Conservation (phyloP, 2,329 filamentous ascomycete genomes). For the Nothophaeocryptopus gaeumannii region DNA sequence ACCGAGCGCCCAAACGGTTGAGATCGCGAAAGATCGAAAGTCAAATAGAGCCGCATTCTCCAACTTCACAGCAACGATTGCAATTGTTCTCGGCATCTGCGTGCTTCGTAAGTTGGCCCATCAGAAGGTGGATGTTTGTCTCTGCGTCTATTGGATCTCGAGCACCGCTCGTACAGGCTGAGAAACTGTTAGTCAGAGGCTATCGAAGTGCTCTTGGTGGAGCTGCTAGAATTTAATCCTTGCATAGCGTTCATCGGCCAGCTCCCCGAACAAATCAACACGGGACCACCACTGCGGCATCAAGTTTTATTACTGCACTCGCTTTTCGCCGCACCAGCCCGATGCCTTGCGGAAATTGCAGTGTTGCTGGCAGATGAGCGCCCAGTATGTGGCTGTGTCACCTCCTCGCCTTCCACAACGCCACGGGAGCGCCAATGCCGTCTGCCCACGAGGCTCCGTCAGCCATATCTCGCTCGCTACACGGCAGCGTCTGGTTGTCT, state of each 20-base stretch:
- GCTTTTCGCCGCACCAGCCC: no score
- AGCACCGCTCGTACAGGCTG: neutral
- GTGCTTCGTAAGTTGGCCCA: neutral
- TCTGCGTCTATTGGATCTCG: neutral
- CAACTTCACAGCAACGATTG: neutral
- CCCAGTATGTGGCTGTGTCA: neutral
- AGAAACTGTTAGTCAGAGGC: no score
- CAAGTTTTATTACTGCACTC: no score
- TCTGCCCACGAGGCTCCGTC: neutral
- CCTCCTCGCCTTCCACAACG: neutral
- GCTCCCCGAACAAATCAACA: no score
- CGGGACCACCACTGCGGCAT: no score
- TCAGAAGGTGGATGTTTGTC: neutral
- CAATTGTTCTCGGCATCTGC: neutral
- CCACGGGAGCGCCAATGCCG: slow-evolving; percentile 5
- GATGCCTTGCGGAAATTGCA: neutral
- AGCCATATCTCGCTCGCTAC: neutral
- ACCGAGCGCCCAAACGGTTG: no score
- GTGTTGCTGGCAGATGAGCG: neutral
- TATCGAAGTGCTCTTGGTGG: no score
- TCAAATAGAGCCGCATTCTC: slow-evolving; percentile 1
- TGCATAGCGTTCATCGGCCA: no score
- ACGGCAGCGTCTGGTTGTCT: neutral
- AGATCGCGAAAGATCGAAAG: no score
- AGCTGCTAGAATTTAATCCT: no score